Base-by-base conservation (phyloP, 73 alveolate genomes). In the Tetrahymena elliotti region DNA sequence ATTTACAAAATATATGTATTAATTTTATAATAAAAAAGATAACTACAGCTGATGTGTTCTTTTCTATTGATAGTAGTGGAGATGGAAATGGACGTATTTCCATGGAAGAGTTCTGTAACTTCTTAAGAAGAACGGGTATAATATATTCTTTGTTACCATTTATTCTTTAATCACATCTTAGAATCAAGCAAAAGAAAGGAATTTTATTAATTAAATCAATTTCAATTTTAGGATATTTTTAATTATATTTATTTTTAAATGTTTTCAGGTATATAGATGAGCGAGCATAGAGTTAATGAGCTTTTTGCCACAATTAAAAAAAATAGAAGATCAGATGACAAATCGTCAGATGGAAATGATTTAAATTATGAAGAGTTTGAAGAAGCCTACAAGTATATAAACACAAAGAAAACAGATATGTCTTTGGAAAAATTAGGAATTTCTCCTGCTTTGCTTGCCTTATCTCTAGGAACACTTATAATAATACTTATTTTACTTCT, bases 281-380 rank as follows among this genome's bases (percentile, higher is more conserved):
- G 82, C 20, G 93, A 84, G 35, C 93, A 84, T n/a, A 84, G 93
- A 84, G 93, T 84, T 35, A 84, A 84, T 12, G 93, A 84, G 33
- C 13, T 84, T 1, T 84, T 84, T 34, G 93, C 93, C 11, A 37
- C 93, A 33, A 37, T 84, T 84, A 84, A 84, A 35, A 84, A 84
- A 84, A 38, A 38, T 84, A 37, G 54, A 38, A 37, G 37, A 31
- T 18, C 34, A 27, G 52, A 16, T 8, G 33, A 12, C 37, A 35
- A 33, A 16, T 6, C 0, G 12, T 1, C 54, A 18, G 82, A 84
- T 37, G 36, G 52, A 2, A 38, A 84, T 12, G 54, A 84, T 38
- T 34, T 84, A 5, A 84, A 84, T 84, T 35, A 31, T 37, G 54
- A 38, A 31, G 93, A 84, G 82, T 84, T 84, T 84, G 93, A 84